Conservation (phyloP, 1,284 basidiomycete genomes). For the Anthracocystis walkeri region DNA sequence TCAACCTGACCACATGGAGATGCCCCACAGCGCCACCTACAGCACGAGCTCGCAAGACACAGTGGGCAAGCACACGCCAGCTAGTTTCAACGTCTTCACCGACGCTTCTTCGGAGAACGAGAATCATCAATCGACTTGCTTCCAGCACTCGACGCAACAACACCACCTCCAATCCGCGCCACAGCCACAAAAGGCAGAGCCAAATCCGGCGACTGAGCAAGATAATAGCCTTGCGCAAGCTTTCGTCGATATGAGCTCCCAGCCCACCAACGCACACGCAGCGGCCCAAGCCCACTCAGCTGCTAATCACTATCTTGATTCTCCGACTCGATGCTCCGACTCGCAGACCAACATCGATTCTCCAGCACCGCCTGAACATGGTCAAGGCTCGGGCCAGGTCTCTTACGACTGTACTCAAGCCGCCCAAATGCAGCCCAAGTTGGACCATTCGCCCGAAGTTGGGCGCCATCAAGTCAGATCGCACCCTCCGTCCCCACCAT, state of each 20-base stretch:
- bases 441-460: conserved; percentile 9
- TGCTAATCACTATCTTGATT: conserved; percentile 3
- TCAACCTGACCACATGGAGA: conserved; percentile 8
- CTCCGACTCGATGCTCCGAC: conserved; percentile 6
- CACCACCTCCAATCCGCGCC: conserved; percentile 4
- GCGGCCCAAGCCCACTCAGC: neutral
- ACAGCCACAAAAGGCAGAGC: conserved; percentile 1
- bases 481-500: conserved; percentile 33
- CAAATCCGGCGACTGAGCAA: neutral
- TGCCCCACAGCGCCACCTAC: conserved; percentile 9
- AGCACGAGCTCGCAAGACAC: conserved; percentile 20
- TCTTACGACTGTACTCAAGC: neutral
- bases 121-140: neutral
- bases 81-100: conserved; percentile 10
- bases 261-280: conserved; percentile 2
- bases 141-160: neutral
- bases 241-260: conserved; percentile 11
- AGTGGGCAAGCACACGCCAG: conserved; percentile 17
- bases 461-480: conserved; percentile 27
- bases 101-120: neutral
- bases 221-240: conserved; percentile 21
- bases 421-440: conserved; percentile 7
- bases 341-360: conserved; percentile 13
- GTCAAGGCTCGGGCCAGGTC: neutral
- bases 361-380: neutral